phyloP scores from a whole-genome alignment of 2,329 filamentous ascomycete genomes.

The Neonectria sp. region DNA sequence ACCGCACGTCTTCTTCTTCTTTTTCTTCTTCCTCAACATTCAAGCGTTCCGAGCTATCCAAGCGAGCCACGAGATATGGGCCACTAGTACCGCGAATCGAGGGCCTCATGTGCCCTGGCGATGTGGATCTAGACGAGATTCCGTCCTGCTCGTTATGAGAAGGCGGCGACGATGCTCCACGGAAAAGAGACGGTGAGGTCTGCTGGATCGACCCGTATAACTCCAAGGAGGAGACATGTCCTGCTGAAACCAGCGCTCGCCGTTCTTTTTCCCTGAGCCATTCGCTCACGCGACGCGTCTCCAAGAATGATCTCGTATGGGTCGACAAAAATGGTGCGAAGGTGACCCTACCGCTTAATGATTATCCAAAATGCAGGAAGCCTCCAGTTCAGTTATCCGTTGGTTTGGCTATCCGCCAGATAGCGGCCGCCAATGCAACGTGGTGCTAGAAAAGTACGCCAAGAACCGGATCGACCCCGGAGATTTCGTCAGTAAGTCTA shows the following conservation, averaged over 20 bases:
- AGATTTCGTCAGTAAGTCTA: slow-evolving; percentile 13
- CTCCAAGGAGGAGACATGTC: neutral
- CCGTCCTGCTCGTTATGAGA: slow-evolving; percentile 6
- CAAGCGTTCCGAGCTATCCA: slow-evolving; percentile 2
- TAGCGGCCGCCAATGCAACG: neutral
- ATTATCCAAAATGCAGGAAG: neutral
- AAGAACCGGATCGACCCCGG: neutral
- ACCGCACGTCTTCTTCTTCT: neutral
- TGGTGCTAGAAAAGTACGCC: neutral
- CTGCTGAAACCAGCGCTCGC: neutral
- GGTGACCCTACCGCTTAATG: no score
- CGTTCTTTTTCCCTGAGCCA: neutral
- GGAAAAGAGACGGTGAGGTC: slow-evolving; percentile 6
- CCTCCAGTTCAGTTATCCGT: slow-evolving; percentile 1
- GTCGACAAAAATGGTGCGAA: no score
- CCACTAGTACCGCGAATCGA: slow-evolving; percentile 15
- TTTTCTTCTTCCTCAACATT: neutral
- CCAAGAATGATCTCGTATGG: no score
- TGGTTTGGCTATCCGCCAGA: slow-evolving; percentile 15
- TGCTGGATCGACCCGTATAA: slow-evolving; percentile 11
- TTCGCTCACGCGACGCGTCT: neutral
- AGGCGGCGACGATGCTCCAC: slow-evolving; percentile 12
- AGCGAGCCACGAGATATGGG: slow-evolving; percentile 17
- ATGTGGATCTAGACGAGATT: slow-evolving; percentile 14
- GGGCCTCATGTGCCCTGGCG: slow-evolving; percentile 13